Base-by-base conservation (phyloP, 306 rosid genomes). In the Vachellia collinsii region DNA sequence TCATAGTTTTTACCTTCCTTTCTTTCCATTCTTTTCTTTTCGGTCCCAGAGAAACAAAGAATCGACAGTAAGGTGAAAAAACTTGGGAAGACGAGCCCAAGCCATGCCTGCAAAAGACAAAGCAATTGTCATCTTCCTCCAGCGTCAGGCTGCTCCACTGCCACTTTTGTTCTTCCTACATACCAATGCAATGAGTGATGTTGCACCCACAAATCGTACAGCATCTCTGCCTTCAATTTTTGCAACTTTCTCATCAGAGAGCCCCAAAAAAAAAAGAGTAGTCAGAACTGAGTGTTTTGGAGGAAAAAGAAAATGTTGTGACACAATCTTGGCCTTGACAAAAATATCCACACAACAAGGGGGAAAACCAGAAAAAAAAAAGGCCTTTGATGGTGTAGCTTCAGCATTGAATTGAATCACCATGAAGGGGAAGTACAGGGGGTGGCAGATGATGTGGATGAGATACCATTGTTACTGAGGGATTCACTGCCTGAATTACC, bases 391-490 rank as follows among this genome's bases (percentile, higher is more conserved):
- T 42, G 3, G 37, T 78, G 58, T 68, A 77, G 29, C 76, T 46
- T 17, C 7, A 75, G 62, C 76, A 66, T 43, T 11, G 75, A 73
- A 23, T 22, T 39, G 69, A 66, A 80, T 90, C 88, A 92, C 97
- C 98, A 94, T 68, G 96, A 92, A 81, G 94, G 98, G 78, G 97
- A 94, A 66, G 97, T 89, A 47, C 86, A 82, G 13, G 94, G 96
- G 70, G 98, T 84, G n/a, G 83, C 91, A 1, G 95, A 92, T 41
- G 92, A 92, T 17, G 97, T 88, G 2, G 95, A 89, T 51, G 92
- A 89, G 54, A 46, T 72, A 5, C 87, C 94, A 79, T 83, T 83
- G 81, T 83, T 80, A 48, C 84, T 89, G 42, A 83, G 88, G 7
- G 95, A 94, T 34, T 88, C 92, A 79, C 90, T 90, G 13, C 85